Percentiles rank a stretch among this genome's conserved stretches.
Evolutionary conservation across 352 stramenopile genomes (phyloP).

Genomic region (Blastocystis sp.): DNA sequence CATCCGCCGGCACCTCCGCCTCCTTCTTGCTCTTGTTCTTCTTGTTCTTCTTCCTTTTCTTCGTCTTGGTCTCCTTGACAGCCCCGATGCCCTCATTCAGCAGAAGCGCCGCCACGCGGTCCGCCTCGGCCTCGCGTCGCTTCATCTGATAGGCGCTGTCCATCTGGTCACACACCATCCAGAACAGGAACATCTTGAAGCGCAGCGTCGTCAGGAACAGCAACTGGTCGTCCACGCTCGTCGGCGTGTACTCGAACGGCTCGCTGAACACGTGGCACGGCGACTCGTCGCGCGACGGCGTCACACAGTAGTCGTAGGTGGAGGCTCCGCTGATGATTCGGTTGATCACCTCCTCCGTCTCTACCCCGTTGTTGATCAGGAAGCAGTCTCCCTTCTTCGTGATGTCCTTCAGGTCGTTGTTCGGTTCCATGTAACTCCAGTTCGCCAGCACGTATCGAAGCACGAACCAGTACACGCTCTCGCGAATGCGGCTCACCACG

Average conservation of each 20-base stretch:
- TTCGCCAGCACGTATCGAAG: slow-evolving; percentile 38
- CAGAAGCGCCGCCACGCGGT: slow-evolving; percentile 42
- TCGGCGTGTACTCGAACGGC: not conserved
- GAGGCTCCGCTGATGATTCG: not conserved
- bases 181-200: slow-evolving; percentile 55
- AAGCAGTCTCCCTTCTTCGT: not conserved
- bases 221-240: not conserved
- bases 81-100: slow-evolving; percentile 25
- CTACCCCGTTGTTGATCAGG: not conserved
- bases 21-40: not conserved
- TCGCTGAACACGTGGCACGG: slow-evolving; percentile 38
- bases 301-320: slow-evolving; percentile 19
- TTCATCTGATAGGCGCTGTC: slow-evolving; percentile 45
- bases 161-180: slow-evolving; percentile 56
- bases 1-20: not conserved
- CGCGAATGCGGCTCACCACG: not conserved
- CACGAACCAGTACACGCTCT: slow-evolving; percentile 61
- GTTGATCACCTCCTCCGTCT: not conserved
- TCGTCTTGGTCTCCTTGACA: not conserved
- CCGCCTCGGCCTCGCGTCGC: slow-evolving; percentile 26
- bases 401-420: not conserved
- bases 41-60: slow-evolving; percentile 19
- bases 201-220: slow-evolving; percentile 19
- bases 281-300: not conserved
- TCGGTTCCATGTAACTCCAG: not conserved